A percentile compares a stretch with the other conserved stretches of the same genome.
Conservation (phyloP, 208 protist genomes). For the Porcisia deanei region DNA sequence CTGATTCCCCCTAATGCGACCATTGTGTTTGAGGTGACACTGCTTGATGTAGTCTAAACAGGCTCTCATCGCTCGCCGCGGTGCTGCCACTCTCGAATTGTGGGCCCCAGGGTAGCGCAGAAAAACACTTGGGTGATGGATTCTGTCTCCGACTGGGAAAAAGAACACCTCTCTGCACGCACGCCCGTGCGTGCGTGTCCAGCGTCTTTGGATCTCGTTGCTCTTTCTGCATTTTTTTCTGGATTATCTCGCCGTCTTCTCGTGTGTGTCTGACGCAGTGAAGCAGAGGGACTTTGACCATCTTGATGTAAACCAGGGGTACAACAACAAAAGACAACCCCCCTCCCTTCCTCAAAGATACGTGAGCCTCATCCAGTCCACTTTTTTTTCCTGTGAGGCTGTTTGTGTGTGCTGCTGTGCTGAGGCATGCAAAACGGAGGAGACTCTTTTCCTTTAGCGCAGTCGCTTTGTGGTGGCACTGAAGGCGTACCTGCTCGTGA, state of each 20-base stretch:
- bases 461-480: not conserved
- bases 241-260: not conserved
- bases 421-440: not conserved
- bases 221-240: not conserved
- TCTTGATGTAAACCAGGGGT: slow-evolving; percentile 7
- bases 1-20: slow-evolving; percentile 88
- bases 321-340: no score
- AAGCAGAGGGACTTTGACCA: not conserved
- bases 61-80: not conserved
- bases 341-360: not conserved
- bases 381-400: not conserved
- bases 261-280: not conserved
- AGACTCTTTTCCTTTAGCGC: not conserved
- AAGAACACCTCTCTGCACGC: not conserved
- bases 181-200: not conserved
- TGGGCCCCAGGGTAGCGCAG: not conserved
- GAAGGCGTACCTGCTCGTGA: not conserved
- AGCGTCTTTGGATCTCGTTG: not conserved
- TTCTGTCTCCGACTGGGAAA: not conserved
- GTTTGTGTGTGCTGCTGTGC: not conserved
- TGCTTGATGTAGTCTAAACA: slow-evolving; percentile 77
- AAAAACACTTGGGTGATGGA: not conserved
- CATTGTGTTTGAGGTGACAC: slow-evolving; percentile 93
- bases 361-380: not conserved
- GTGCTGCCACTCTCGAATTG: not conserved